Percentiles rank a stretch among this genome's conserved stretches.
These are phyloP conservation scores for Baudoinia panamericana DNA, from an alignment of 495 filamentous ascomycete species.

Conservation along the genomic window DNA sequence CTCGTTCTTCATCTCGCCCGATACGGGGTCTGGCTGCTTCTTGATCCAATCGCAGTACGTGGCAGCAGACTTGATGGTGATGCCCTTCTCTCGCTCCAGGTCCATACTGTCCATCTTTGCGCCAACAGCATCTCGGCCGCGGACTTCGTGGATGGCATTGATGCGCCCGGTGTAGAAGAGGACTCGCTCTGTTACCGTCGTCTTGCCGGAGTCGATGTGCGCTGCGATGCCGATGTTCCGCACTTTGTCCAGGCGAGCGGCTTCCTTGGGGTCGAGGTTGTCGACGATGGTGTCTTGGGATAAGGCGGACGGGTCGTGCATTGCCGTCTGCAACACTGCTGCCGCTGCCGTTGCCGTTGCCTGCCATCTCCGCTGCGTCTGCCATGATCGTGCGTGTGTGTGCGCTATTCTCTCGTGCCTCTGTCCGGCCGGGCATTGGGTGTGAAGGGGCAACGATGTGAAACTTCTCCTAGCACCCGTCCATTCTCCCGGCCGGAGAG, in stretches of 20 bases:
- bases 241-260: conserved; percentile 58
- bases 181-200: conserved; percentile 90
- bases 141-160: conserved; percentile 93
- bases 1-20: conserved; percentile 53
- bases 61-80: conserved; percentile 95
- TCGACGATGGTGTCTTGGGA: conserved; percentile 57
- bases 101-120: conserved; percentile 99
- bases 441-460: conserved; percentile 6
- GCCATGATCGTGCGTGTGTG: conserved; percentile 19
- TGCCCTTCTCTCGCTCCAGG: conserved; percentile 92
- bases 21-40: conserved; percentile 42
- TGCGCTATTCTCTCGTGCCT: conserved; percentile 13
- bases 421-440: conserved; percentile 5
- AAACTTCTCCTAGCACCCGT: conserved; percentile 10
- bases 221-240: conserved; percentile 99
- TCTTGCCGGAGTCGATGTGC: conserved; percentile 98
- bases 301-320: conserved; percentile 43
- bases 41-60: conserved; percentile 98
- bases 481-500: conserved; percentile 8
- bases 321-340: conserved; percentile 43
- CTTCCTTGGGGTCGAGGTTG: conserved; percentile 63
- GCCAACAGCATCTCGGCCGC: conserved; percentile 87
- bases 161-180: conserved; percentile 97
- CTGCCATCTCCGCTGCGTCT: conserved; percentile 24
- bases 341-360: conserved; percentile 32